Base-by-base conservation (phyloP, 441 rosid genomes). In the Metrosideros polymorpha region DNA sequence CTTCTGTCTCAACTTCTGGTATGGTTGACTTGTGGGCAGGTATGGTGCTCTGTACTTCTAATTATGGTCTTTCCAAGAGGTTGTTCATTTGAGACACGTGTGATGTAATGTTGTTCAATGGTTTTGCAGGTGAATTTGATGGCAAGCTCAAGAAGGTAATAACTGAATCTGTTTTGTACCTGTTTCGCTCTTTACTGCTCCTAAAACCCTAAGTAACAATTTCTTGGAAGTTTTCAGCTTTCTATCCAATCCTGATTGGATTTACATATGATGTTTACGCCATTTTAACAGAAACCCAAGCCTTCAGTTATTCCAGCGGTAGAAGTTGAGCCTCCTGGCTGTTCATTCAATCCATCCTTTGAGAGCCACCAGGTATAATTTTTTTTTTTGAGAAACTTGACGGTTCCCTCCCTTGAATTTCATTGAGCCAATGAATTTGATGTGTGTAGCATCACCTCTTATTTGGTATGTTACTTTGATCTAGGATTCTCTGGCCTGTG, bases 311-410 rank as follows among this genome's bases (percentile, higher is more conserved):
- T 97, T 89, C 96, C 97, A 83, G 96, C 98, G 3, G 99, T 95
- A 61, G 99, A 97, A 90, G 90, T 97, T 91, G 99, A 95, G 90
- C 95, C 94, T 89, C 92, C 95, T 30, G 99, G 98, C 56, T 97
- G 99, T 85, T 97, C 99, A 12, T 95, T 89, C 89, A 96, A 97
- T 91, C 99, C 99, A 84, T 42, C 94, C 51, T 84, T 88, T 87
- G 98, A 95, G 75, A 94, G 95, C 79, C 99, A 97, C 89, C 96
- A 94, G 94, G 99, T 94, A 89, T 29, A 87, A 53, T 39, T 84
- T 43, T 25, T 57, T 6, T 43, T 54, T 6, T 30, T 83, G 17
- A 8, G 15, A 9, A 19, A 55, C 12, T 5, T 6, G 82, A 14
- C n/a, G 12, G 24, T 35, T 51, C 53, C 27, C 27, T 85, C 50